Conservation (phyloP, 208 protist genomes). For the Crithidia bombi region DNA sequence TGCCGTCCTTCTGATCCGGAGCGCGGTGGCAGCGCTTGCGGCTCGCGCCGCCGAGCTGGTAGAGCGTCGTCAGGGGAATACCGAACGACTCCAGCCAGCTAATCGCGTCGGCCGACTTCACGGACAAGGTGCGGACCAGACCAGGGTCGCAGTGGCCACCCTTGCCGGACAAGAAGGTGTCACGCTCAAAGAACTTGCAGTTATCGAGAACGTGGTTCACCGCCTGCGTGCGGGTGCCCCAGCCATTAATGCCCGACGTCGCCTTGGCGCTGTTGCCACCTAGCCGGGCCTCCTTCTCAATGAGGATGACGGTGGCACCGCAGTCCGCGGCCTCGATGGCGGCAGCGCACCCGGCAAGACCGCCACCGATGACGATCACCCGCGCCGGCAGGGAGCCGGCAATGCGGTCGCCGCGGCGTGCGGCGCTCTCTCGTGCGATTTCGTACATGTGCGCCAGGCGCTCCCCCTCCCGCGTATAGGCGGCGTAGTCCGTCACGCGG, state of each 20-base stretch:
- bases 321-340: conserved; percentile 81
- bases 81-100: conserved; percentile 81
- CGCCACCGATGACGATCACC: conserved; percentile 87
- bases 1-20: conserved; percentile 70
- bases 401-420: conserved; percentile 53
- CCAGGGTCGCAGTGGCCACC: conserved; percentile 69
- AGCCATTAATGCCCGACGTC: conserved; percentile 96
- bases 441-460: conserved; percentile 66
- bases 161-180: conserved; percentile 73
- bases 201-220: conserved; percentile 62
- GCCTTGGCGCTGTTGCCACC: conserved; percentile 97
- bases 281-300: conserved; percentile 92
- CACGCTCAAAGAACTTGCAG: conserved; percentile 81
- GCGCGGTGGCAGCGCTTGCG: conserved; percentile 88
- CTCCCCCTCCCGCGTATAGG: conserved; percentile 66
- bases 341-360: conserved; percentile 82
- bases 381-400: conserved; percentile 54
- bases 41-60: conserved; percentile 92
- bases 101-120: conserved; percentile 71
- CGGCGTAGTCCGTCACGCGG: conserved; percentile 58
- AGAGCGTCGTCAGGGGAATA: conserved; percentile 84
- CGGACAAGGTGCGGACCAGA: conserved; percentile 87
- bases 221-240: conserved; percentile 86
- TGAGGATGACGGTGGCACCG: conserved; percentile 86
- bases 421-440: conserved; percentile 56